Percentiles rank a stretch among this genome's conserved stretches.
These are phyloP conservation scores for Pittosporum tobira DNA, from an alignment of 129 eudicot genomes.

Conservation along the genomic window DNA sequence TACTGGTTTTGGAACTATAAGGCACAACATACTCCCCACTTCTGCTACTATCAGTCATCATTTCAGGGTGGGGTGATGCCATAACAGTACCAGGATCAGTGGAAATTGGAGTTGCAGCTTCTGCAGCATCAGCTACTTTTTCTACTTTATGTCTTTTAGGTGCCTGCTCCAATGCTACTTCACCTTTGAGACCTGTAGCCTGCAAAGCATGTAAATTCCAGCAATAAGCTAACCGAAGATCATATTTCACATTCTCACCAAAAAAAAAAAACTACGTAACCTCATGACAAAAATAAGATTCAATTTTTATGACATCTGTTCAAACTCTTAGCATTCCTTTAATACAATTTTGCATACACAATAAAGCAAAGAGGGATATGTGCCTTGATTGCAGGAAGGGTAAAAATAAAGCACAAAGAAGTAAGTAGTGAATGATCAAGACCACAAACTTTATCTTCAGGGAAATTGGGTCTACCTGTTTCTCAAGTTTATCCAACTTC, in stretches of 20 bases:
- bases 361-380: neutral
- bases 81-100: slow-evolving; percentile 20
- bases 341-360: neutral
- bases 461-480: slow-evolving; percentile 43
- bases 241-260: slow-evolving; percentile 1
- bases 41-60: slow-evolving; percentile 19
- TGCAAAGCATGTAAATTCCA: slow-evolving; percentile 25
- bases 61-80: slow-evolving; percentile 30
- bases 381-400: neutral
- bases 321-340: neutral
- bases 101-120: slow-evolving; percentile 28
- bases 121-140: slow-evolving; percentile 22
- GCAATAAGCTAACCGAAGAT: neutral
- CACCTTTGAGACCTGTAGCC: slow-evolving; percentile 63
- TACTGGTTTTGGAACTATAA: slow-evolving; percentile 24
- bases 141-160: slow-evolving; percentile 49
- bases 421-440: neutral
- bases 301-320: neutral
- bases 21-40: slow-evolving; percentile 23
- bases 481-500: slow-evolving; percentile 62
- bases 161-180: slow-evolving; percentile 40
- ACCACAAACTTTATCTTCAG: neutral
- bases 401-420: neutral
- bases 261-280: too few relatives aligned
- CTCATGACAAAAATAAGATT: slow-evolving; percentile 3